Conservation (phyloP, 1,139 yeast species). For the Scheffersomyces segobiensis region DNA sequence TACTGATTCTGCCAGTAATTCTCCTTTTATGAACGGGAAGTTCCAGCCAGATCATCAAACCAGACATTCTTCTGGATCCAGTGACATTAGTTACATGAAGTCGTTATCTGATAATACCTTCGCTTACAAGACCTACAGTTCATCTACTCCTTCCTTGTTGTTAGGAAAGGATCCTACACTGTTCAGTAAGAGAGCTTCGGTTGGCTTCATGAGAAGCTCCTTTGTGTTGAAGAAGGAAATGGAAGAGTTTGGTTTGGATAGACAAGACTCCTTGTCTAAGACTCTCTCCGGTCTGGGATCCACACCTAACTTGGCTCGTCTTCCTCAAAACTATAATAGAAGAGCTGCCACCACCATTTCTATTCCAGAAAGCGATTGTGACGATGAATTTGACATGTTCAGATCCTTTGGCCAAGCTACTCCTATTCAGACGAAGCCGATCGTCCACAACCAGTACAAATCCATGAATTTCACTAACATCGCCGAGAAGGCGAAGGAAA, state of each 20-base stretch:
- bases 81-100: slow-evolving; percentile 14
- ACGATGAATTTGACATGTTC: slow-evolving; percentile 8
- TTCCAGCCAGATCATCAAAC: slow-evolving; percentile 5
- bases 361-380: slow-evolving; percentile 4
- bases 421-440: background rate
- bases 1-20: slow-evolving; percentile 11
- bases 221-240: slow-evolving; percentile 28
- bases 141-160: slow-evolving; percentile 7
- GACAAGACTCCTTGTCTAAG: slow-evolving; percentile 35
- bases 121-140: slow-evolving; percentile 1
- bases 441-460: slow-evolving; percentile 7
- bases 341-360: slow-evolving; percentile 1
- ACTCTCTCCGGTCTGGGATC: slow-evolving; percentile 10
- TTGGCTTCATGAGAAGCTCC: slow-evolving; percentile 29
- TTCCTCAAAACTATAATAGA: slow-evolving; percentile 1
- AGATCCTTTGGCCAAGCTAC: slow-evolving; percentile 8
- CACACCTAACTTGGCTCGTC: slow-evolving; percentile 2
- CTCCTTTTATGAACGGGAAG: slow-evolving; percentile 15
- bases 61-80: slow-evolving; percentile 11
- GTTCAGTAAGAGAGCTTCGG: slow-evolving; percentile 17
- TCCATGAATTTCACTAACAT: slow-evolving; percentile 14
- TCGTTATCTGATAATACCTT: slow-evolving; percentile 9
- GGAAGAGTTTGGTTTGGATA: slow-evolving; percentile 27
- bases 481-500: background rate
- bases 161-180: slow-evolving; percentile 6